Conservation (phyloP, 2,329 filamentous ascomycete species). For the Thelonectria rubi region DNA sequence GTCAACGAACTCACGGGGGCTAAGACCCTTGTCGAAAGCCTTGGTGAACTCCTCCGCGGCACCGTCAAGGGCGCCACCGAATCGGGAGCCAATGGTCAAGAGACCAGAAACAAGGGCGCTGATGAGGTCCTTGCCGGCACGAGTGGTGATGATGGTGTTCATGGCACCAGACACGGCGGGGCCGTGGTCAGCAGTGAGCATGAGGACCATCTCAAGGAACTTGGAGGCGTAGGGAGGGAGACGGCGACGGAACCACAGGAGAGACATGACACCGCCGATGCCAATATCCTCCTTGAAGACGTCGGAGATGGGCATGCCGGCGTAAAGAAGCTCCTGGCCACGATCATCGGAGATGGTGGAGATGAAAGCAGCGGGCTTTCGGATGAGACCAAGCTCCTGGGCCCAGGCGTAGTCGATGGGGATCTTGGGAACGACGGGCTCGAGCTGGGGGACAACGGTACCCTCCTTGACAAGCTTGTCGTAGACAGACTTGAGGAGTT, state of each 20-base stretch:
- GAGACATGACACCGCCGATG: slow-evolving; percentile 99
- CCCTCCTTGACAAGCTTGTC: slow-evolving; percentile 86
- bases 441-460: slow-evolving; percentile 83
- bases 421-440: slow-evolving; percentile 97
- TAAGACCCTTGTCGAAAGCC: slow-evolving; percentile 97
- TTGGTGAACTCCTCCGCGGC: slow-evolving; percentile 98
- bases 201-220: slow-evolving; percentile 99
- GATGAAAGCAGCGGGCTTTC: slow-evolving; percentile 99
- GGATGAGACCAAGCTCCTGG: slow-evolving; percentile 98
- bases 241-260: slow-evolving; percentile 99
- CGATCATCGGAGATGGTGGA: slow-evolving; percentile 99
- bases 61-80: slow-evolving; percentile 97
- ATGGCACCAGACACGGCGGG: slow-evolving; percentile 99
- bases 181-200: slow-evolving; percentile 99
- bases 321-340: slow-evolving; percentile 98
- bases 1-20: slow-evolving; percentile 98
- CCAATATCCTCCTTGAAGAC: slow-evolving; percentile 99
- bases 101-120: slow-evolving; percentile 95
- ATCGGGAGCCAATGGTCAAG: slow-evolving; percentile 95
- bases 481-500: slow-evolving; percentile 81
- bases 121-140: slow-evolving; percentile 99
- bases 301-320: slow-evolving; percentile 99
- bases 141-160: slow-evolving; percentile 99
- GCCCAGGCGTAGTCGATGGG: slow-evolving; percentile 99
- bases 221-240: slow-evolving; percentile 96